Conservation (phyloP, 106 monocot species). For the Narthecium ossifragum region DNA sequence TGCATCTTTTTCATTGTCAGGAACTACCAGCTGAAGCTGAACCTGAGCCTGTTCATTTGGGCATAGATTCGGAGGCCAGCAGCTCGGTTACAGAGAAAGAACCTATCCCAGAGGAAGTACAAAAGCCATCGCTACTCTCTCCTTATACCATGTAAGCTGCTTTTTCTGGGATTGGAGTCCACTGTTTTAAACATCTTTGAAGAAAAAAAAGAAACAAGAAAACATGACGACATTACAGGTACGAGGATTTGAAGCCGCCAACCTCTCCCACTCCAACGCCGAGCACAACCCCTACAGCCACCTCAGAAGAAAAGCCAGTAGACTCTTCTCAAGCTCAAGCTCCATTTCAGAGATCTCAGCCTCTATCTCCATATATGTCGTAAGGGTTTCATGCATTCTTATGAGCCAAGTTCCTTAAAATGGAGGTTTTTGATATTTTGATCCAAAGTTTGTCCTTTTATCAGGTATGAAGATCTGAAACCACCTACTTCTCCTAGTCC, state of each 20-base stretch:
- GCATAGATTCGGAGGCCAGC: conserved; percentile 10
- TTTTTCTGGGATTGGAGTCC: background rate
- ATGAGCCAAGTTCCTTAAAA: background rate
- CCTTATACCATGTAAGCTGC: conserved; percentile 47
- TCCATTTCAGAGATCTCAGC: conserved; percentile 4
- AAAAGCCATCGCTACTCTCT: conserved; percentile 42
- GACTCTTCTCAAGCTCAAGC: conserved; percentile 2
- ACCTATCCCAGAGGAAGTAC: conserved; percentile 4
- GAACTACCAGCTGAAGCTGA: conserved; percentile 22
- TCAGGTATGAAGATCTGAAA: conserved; percentile 25
- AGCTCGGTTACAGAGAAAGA: conserved; percentile 5
- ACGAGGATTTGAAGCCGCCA: conserved; percentile 54
- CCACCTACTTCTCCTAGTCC: conserved; percentile 14
- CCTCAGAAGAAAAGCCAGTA: background rate
- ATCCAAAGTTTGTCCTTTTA: background rate
- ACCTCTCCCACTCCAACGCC: conserved; percentile 48
- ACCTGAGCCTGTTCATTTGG: conserved; percentile 9
- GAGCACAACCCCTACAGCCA: conserved; percentile 8
- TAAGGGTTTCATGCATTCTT: conserved; percentile 7
- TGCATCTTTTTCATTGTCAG: conserved; percentile 15
- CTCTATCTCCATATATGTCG: conserved; percentile 37
- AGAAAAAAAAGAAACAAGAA: background rate
- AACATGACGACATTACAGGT: conserved; percentile 17
- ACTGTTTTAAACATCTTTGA: background rate
- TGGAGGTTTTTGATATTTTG: too few relatives aligned